Evolutionary conservation across 2,329 filamentous ascomycete genomes (phyloP).

Genomic region (Fusarium begoniae): DNA sequence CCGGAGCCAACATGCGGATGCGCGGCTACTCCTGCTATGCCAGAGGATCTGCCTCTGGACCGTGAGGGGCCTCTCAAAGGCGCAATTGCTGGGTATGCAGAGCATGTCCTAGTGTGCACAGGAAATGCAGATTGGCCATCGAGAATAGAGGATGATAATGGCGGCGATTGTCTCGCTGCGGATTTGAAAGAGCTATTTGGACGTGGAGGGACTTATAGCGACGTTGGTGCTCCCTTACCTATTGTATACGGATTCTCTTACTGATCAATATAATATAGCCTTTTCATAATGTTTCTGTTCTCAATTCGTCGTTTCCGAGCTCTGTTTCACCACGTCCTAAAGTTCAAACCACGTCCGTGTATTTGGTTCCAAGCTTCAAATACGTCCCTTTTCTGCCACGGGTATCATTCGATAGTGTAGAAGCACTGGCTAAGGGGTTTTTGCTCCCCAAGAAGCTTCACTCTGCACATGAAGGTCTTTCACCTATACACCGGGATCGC

Average conservation of each 20-base stretch:
- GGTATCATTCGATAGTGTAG: constrained; percentile 63
- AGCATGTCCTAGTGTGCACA: constrained; percentile 86
- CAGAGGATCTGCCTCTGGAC: constrained; percentile 78
- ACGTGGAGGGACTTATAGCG: constrained; percentile 70
- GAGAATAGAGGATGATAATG: constrained; percentile 83
- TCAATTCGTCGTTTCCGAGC: constrained; percentile 78
- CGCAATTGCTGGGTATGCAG: constrained; percentile 79
- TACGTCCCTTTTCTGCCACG: constrained; percentile 78
- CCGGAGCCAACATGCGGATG: constrained; percentile 82
- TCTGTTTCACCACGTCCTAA: constrained; percentile 55
- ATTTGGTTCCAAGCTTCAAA: constrained; percentile 85
- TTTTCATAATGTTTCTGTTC: constrained; percentile 81
- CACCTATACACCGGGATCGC: constrained; percentile 65
- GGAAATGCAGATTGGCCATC: constrained; percentile 83
- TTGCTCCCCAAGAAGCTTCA: constrained; percentile 72
- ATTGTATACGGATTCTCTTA: constrained; percentile 40
- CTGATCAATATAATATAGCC: constrained; percentile 68
- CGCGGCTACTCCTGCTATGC: constrained; percentile 70
- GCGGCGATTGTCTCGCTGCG: constrained; percentile 71
- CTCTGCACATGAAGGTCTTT: constrained; percentile 66
- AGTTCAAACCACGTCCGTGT: constrained; percentile 69
- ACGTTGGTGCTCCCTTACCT: constrained; percentile 59
- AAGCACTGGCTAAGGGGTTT: constrained; percentile 71
- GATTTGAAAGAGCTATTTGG: constrained; percentile 77
- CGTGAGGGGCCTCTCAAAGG: constrained; percentile 74